A percentile compares a stretch with the other conserved stretches of the same genome.
These are phyloP conservation scores for Pseudofabraea citricarpa DNA, from an alignment of 2,329 filamentous ascomycete species.

Conservation along the genomic window DNA sequence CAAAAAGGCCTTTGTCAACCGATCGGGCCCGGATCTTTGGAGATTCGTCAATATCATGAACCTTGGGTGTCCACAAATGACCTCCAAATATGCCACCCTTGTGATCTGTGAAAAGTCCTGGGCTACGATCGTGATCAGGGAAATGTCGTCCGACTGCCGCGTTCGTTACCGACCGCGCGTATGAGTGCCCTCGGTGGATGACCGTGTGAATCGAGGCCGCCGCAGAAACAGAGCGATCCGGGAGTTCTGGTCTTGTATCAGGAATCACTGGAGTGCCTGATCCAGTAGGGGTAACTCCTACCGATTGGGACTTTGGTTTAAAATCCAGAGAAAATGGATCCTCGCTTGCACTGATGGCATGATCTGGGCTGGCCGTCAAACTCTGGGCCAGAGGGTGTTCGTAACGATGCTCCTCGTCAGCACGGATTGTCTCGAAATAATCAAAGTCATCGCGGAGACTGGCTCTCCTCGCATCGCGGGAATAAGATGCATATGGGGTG, in stretches of 20 bases:
- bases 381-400: slow-evolving; percentile 76
- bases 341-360: slow-evolving; percentile 28
- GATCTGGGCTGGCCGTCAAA: slow-evolving; percentile 63
- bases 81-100: slow-evolving; percentile 20
- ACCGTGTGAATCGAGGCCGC: slow-evolving; percentile 26
- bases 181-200: slow-evolving; percentile 23
- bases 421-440: slow-evolving; percentile 43
- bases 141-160: slow-evolving; percentile 3
- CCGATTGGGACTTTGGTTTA: slow-evolving; percentile 34
- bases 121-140: slow-evolving; percentile 1
- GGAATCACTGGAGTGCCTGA: slow-evolving; percentile 32
- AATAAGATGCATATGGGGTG: slow-evolving; percentile 37
- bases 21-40: slow-evolving; percentile 53
- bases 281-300: slow-evolving; percentile 31
- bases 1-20: slow-evolving; percentile 56
- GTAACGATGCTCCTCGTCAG: slow-evolving; percentile 28
- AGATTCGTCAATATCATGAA: slow-evolving; percentile 34
- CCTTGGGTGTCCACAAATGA: slow-evolving; percentile 16
- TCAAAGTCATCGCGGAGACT: slow-evolving; percentile 52
- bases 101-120: slow-evolving; percentile 23
- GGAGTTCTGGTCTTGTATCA: slow-evolving; percentile 33
- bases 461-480: slow-evolving; percentile 39
- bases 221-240: slow-evolving; percentile 25
- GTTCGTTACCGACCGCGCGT: slow-evolving; percentile 31
- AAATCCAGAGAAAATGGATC: slow-evolving; percentile 25